Conservation (phyloP, 1,284 basidiomycete species). For the Cryptococcus sp. region DNA sequence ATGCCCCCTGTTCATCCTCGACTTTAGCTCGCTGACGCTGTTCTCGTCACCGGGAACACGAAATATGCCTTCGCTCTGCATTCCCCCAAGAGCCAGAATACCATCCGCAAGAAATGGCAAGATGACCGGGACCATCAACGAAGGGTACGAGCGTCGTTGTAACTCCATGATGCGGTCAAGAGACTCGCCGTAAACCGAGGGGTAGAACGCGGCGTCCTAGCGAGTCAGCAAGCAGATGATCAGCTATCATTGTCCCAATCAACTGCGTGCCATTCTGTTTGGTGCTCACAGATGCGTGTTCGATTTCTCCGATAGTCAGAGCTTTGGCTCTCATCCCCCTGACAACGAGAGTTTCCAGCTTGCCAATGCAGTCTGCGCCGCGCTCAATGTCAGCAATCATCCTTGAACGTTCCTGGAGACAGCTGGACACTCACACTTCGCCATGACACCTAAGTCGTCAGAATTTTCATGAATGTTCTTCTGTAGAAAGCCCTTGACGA, state of each 20-base stretch:
- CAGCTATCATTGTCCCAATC: slow-evolving; percentile 5
- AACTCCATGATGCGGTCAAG: slow-evolving; percentile 77
- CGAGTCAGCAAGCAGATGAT: not conserved
- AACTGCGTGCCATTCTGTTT: not conserved
- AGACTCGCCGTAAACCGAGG: slow-evolving; percentile 87
- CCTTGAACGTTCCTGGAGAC: not conserved
- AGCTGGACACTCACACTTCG: slow-evolving; percentile 60
- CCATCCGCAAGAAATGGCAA: slow-evolving; percentile 88
- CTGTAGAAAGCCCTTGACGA: slow-evolving; percentile 74
- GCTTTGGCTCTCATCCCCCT: slow-evolving; percentile 81
- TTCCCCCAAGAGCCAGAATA: slow-evolving; percentile 81
- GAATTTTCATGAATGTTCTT: slow-evolving; percentile 62
- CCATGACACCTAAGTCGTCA: slow-evolving; percentile 80
- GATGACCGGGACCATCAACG: slow-evolving; percentile 81
- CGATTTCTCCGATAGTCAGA: slow-evolving; percentile 76
- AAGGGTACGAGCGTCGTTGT: slow-evolving; percentile 79
- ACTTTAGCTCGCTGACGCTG: slow-evolving; percentile 76
- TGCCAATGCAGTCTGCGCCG: slow-evolving; percentile 63
- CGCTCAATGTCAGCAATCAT: not conserved
- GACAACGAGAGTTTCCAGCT: slow-evolving; percentile 68
- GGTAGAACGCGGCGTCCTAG: slow-evolving; percentile 87
- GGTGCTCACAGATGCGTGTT: slow-evolving; percentile 72
- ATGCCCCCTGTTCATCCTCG: slow-evolving; percentile 83
- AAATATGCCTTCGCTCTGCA: slow-evolving; percentile 83
- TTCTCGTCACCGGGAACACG: slow-evolving; percentile 85